Base-by-base conservation (phyloP, 2,329 filamentous ascomycete species). In the Cercospora sesami region DNA sequence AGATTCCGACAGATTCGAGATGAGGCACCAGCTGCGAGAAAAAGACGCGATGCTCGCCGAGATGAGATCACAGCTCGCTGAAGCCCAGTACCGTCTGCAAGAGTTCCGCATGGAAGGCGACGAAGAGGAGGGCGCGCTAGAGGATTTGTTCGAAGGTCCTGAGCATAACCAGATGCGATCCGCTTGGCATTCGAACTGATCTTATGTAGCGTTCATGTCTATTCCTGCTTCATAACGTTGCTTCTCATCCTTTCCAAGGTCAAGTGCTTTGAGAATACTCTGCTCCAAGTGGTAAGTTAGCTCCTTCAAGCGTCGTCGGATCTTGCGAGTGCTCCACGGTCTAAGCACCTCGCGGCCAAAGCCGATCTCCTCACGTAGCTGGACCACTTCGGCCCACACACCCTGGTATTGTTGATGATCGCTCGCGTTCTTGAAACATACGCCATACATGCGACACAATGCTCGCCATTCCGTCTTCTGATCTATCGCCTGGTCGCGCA, bases 401-500 rank as follows among this genome's bases (percentile, higher is more conserved):
- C 30, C 60, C 16, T 63, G 42, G 31, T 55, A 63, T 30, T 9
- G 7, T 21, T 53, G 42, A 33, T 53, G 28, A 33, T 55, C 28
- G 8, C 45, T n/a, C 2, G 23, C 42, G n/a, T 63, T 9, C 5
- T 30, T 23, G 45, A 63, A 63, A 18, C 60, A 63, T 4, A 63
- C 45, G 10, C 28, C 45, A 45, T 63, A 63, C 45, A 63, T 63
- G 1, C 60, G 60, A 23, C 60, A 63, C 39, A 63, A 45, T 14
- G 42, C 45, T 53, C 60, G 60, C 60, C 60, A 63, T 21, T 63
- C 60, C 10, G 60, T 63, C 23, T 63, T 63, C 39, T 23, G 60
- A 5, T 63, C 60, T 33, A 36, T 45, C 10, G 60, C 60, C 36
- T 63, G 60, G 5, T 63, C 60, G 28, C 45, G 60, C 8, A 63